These are phyloP conservation scores for Aspergillus pseudoviridinutans DNA, from an alignment of 2,329 filamentous ascomycete species.

Conservation along the genomic window DNA sequence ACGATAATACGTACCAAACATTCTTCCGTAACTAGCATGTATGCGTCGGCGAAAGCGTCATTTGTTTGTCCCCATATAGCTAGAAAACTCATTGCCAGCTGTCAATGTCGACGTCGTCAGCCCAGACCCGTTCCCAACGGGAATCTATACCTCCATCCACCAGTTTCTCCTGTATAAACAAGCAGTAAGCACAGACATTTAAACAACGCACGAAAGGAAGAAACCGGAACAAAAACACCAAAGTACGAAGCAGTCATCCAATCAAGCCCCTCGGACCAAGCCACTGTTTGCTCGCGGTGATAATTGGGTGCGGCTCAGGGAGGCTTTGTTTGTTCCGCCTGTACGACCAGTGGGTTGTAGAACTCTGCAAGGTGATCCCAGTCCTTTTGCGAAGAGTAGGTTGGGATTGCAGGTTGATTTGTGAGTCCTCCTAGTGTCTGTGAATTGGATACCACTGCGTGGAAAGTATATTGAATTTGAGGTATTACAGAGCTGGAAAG, in stretches of 20 bases:
- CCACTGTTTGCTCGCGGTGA: background rate
- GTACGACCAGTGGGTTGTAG: background rate
- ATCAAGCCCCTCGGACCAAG: background rate
- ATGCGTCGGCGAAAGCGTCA: background rate
- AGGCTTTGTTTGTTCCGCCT: constrained; percentile 7
- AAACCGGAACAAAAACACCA: background rate
- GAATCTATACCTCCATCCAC: too few species aligned
- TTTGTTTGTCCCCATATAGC: background rate
- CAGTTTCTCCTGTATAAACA: background rate
- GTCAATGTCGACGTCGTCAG: background rate
- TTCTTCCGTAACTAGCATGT: background rate
- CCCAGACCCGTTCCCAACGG: background rate
- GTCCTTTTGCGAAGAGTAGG: background rate
- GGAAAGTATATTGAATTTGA: background rate
- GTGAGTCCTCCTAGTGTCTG: background rate
- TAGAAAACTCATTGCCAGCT: background rate
- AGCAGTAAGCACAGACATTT: background rate
- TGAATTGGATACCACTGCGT: background rate
- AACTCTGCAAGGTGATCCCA: background rate
- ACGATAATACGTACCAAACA: background rate
- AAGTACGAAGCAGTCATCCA: background rate
- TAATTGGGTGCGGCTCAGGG: constrained; percentile 22
- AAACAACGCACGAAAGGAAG: background rate
- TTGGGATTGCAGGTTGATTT: background rate
- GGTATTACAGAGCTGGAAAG: too few species aligned